phyloP scores from a whole-genome alignment of 345 rosid genomes.

The Gossypium sturtianum region DNA sequence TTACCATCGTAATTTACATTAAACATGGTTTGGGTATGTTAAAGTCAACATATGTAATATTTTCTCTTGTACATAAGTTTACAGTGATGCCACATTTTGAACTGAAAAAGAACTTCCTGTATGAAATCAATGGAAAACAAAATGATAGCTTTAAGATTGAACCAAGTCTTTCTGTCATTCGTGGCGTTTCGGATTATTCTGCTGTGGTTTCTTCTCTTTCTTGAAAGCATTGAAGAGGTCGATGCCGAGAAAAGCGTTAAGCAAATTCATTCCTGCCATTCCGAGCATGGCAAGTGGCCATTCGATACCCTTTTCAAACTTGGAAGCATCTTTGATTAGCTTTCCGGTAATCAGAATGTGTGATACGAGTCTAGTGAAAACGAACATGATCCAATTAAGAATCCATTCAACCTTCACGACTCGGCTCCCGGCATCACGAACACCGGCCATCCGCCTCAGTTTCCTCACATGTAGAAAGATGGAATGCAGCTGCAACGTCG shows the following conservation, averaged over 20 bases:
- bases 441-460: constrained; percentile 80
- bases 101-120: neutral
- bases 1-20: too few relatives aligned
- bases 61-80: too few relatives aligned
- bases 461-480: constrained; percentile 80
- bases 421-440: constrained; percentile 54
- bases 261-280: constrained; percentile 83
- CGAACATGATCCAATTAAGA: constrained; percentile 62
- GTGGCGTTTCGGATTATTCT: constrained; percentile 12
- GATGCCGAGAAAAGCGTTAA: constrained; percentile 63
- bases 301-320: constrained; percentile 67
- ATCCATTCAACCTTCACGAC: constrained; percentile 71
- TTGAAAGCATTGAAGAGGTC: constrained; percentile 68
- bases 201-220: constrained; percentile 44
- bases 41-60: too few relatives aligned
- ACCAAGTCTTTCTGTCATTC: constrained; percentile 15
- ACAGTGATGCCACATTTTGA: neutral
- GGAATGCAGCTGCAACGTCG: constrained; percentile 64
- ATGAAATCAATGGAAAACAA: neutral
- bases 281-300: constrained; percentile 80
- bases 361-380: constrained; percentile 47
- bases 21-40: too few relatives aligned
- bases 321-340: constrained; percentile 60
- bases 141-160: neutral
- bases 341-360: constrained; percentile 69